Evolutionary conservation across 1,284 basidiomycete species (phyloP).

Genomic region (Malassezia pachydermatis): DNA sequence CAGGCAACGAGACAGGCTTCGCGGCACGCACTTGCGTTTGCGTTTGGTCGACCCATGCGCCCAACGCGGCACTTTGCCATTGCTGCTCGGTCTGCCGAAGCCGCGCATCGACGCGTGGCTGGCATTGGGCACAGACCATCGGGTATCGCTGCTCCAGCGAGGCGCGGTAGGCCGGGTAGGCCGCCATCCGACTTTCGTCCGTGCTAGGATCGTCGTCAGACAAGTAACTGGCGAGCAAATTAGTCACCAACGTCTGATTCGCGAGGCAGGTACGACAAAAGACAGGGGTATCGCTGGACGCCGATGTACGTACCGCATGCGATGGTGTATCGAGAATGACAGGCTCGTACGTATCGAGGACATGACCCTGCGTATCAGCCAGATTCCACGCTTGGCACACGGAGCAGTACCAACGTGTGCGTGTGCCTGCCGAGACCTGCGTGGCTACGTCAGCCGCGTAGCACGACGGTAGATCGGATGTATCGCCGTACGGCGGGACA

Average conservation of each 20-base stretch:
- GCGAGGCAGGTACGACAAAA: slow-evolving; percentile 41
- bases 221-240: slow-evolving; percentile 35
- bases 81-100: slow-evolving; percentile 22
- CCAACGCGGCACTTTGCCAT: slow-evolving; percentile 25
- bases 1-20: too few species aligned
- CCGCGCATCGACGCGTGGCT: slow-evolving; percentile 18
- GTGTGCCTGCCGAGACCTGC: slow-evolving; percentile 29
- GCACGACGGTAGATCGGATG: not conserved
- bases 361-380: slow-evolving; percentile 17
- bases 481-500: slow-evolving; percentile 24
- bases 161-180: slow-evolving; percentile 21
- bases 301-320: slow-evolving; percentile 4
- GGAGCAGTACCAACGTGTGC: slow-evolving; percentile 34
- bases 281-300: not conserved
- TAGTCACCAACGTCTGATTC: slow-evolving; percentile 35
- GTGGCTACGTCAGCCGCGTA: not conserved
- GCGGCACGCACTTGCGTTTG: too few species aligned
- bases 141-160: slow-evolving; percentile 33
- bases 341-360: slow-evolving; percentile 25
- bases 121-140: slow-evolving; percentile 25
- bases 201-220: slow-evolving; percentile 21
- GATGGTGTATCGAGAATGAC: slow-evolving; percentile 29
- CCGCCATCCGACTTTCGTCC: slow-evolving; percentile 19
- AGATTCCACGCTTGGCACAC: slow-evolving; percentile 33
- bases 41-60: slow-evolving; percentile 21